Base-by-base conservation (phyloP, 2,329 filamentous ascomycete genomes). In the Aspergillus melleus region DNA sequence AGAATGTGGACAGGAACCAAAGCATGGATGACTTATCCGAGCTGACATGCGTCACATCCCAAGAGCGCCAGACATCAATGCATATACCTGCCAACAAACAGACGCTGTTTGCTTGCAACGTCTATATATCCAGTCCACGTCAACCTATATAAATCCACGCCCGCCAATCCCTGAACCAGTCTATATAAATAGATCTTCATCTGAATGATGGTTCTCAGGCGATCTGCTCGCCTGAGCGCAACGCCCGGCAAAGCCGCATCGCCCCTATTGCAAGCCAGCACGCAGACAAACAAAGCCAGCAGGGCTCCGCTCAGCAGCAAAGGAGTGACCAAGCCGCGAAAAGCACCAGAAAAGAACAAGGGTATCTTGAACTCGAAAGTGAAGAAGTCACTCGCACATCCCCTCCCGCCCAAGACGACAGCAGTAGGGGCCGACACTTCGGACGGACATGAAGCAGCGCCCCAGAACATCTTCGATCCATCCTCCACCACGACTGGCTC, bases 131-230 rank as follows among this genome's bases (percentile, higher is more conserved):
- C 11, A 12, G n/a, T 36, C 49, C 49, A 32, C 29, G 36, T 36
- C 36, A 51, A 55, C 22, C 8, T 8, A 50, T 59, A 47, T 49
- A 51, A 4, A 36, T 55, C 42, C 49, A 49, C 29, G 29, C 36
- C 30, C 14, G 36, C 11, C 30, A 14, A 22, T 11, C 16, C 19
- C 32, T 6, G 26, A 12, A 2, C 22, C 44, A 42, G 36, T 50
- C 47, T 53, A 26, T 12, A 39, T 22, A 53, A 22, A 20, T 26
- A 56, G 24, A 4, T 19, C 46, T 29, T 42, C 52, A 66, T 51
- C 46, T 29, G 39, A 53, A 66, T 51, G 52, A 85, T 86, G 83
- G 79, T 82, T 44, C 72, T 84, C 11, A 73, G 84, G 63, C 81
- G 83, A 56, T 86, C 83, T 50, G 73, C 80, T 47, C 79, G 83